Conservation (phyloP, 1,284 basidiomycete genomes). For the Irpex lacteus region DNA sequence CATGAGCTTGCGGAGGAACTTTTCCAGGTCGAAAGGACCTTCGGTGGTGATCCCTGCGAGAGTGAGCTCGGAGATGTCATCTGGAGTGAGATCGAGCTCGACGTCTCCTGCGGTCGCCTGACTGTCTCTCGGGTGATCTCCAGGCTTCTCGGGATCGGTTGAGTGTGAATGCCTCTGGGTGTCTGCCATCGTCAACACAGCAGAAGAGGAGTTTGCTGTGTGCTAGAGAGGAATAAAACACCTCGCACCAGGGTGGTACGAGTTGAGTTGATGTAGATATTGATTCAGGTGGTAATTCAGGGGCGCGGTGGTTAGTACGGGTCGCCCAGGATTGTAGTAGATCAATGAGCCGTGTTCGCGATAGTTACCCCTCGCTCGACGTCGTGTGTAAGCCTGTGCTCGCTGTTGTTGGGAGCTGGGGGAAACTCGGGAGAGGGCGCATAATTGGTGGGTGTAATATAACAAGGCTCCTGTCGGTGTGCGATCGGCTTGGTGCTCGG, state of each 20-base stretch:
- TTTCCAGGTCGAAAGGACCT: slow-evolving; percentile 46
- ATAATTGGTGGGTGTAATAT: neutral
- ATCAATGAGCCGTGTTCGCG: neutral
- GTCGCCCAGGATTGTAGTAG: neutral
- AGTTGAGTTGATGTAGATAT: neutral
- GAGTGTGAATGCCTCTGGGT: neutral
- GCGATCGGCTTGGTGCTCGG: neutral
- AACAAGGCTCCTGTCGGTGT: neutral
- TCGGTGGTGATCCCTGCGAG: slow-evolving; percentile 18
- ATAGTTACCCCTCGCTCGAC: neutral
- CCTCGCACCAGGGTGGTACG: neutral
- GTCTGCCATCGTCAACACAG: neutral
- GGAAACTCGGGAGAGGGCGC: neutral
- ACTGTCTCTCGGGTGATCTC: neutral
- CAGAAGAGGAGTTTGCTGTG: neutral
- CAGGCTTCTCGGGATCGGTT: neutral
- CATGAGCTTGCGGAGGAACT: slow-evolving; percentile 34
- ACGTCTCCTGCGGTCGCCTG: neutral
- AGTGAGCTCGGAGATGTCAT: neutral
- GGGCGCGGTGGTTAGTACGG: neutral
- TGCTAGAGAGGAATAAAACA: neutral
- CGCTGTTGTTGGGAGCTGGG: neutral
- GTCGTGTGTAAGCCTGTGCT: neutral
- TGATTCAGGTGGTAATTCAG: neutral
- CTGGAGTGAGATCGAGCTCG: neutral